Evolutionary conservation across 2,329 filamentous ascomycete genomes (phyloP).

Genomic region (Cyphellophora europaea): DNA sequence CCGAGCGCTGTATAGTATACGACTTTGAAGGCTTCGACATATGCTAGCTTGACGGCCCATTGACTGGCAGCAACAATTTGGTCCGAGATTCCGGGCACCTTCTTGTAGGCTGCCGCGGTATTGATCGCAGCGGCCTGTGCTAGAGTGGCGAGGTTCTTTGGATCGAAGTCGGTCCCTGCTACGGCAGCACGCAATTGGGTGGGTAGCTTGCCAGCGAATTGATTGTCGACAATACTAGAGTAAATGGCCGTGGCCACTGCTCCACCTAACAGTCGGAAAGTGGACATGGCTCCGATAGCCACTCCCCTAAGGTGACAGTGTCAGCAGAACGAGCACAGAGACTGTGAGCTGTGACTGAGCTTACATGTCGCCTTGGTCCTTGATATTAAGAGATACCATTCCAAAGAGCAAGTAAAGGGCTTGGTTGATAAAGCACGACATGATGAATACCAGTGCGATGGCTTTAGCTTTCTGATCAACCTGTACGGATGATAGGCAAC

Average conservation of each 20-base stretch:
- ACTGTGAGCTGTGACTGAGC: neutral
- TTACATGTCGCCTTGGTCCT: constrained; percentile 10
- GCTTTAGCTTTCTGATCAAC: constrained; percentile 8
- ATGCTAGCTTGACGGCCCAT: constrained; percentile 29
- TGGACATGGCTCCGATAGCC: constrained; percentile 19
- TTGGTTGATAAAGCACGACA: constrained; percentile 9
- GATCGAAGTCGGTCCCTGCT: constrained; percentile 28
- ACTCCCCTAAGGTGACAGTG: constrained; percentile 8
- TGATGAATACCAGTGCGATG: constrained; percentile 6
- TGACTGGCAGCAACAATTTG: constrained; percentile 25
- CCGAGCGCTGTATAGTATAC: constrained; percentile 25
- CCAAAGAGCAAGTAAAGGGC: constrained; percentile 11
- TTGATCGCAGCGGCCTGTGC: constrained; percentile 25
- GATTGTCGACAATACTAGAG: constrained; percentile 17
- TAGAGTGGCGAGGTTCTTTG: constrained; percentile 23
- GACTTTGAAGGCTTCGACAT: constrained; percentile 32
- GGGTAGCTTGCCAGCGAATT: constrained; percentile 6
- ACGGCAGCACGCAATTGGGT: constrained; percentile 22
- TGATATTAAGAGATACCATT: constrained; percentile 11
- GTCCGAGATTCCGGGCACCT: constrained; percentile 26
- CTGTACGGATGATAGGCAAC: constrained; percentile 5
- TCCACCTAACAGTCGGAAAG: constrained; percentile 18
- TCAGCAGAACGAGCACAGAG: neutral
- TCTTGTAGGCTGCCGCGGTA: constrained; percentile 19
- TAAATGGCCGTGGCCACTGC: constrained; percentile 20